phyloP scores from a whole-genome alignment of 257 asterid species.

The Nicotiana undulata region DNA sequence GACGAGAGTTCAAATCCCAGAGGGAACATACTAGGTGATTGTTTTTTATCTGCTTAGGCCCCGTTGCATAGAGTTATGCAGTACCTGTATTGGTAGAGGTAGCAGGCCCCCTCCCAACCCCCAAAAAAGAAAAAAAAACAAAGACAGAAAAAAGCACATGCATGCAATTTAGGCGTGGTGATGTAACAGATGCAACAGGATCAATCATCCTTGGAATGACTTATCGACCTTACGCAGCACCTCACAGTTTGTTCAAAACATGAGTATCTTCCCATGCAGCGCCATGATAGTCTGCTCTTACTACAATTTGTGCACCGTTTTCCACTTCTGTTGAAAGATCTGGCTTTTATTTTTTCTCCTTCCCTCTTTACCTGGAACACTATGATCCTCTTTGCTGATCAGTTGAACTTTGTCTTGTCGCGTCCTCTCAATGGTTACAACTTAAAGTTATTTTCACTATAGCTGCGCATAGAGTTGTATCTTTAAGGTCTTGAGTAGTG shows the following conservation, averaged over 20 bases:
- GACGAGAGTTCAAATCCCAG: neutral
- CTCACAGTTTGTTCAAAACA: neutral
- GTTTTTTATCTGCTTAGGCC: neutral
- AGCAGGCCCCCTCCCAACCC: neutral
- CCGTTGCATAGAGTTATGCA: neutral
- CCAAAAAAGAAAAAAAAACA: too few species aligned
- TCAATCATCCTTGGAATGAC: neutral
- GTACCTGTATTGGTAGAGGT: neutral
- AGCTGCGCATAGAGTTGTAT: neutral
- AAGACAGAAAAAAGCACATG: neutral
- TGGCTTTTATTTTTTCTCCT: neutral
- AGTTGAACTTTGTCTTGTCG: neutral
- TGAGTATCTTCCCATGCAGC: neutral
- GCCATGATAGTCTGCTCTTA: neutral
- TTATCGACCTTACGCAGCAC: neutral
- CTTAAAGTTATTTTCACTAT: neutral
- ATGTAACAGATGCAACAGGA: neutral
- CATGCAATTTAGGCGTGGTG: neutral
- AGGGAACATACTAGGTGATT: neutral
- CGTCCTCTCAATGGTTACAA: neutral
- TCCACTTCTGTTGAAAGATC: neutral
- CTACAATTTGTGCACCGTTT: neutral
- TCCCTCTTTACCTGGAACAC: neutral
- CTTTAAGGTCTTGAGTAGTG: neutral
- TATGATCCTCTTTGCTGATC: neutral